Percentiles rank a stretch among this genome's conserved stretches.
phyloP scores from a whole-genome alignment of 192 early-diverging fungal genomes.

The Coemansia sp. region DNA sequence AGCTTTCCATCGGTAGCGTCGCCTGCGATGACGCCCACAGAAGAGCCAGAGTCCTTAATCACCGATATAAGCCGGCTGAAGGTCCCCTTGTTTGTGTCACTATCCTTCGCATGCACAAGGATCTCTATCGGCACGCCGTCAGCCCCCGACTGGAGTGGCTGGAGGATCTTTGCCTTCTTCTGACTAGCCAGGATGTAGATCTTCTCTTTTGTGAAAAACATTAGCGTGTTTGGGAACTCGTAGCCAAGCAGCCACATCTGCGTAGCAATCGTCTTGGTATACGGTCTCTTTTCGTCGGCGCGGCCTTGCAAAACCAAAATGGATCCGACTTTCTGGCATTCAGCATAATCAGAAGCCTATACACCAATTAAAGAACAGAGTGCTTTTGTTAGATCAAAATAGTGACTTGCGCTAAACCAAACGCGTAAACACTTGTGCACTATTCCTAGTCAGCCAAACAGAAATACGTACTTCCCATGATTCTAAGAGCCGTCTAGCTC shows the following conservation, averaged over 20 bases:
- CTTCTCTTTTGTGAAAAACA: constrained; percentile 73
- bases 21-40: constrained; percentile 74
- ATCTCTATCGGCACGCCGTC: constrained; percentile 72
- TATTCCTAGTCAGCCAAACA: background rate
- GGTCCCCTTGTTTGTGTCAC: constrained; percentile 63
- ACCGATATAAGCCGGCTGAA: constrained; percentile 61
- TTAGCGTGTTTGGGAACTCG: constrained; percentile 86
- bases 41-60: constrained; percentile 36
- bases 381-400: too few species aligned
- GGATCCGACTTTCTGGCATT: constrained; percentile 26
- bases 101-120: constrained; percentile 74
- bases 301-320: constrained; percentile 35
- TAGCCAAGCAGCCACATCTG: constrained; percentile 92
- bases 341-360: background rate
- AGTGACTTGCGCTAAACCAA: too few species aligned
- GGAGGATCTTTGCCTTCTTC: constrained; percentile 78
- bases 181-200: constrained; percentile 74
- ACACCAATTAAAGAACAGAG: background rate
- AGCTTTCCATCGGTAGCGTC: constrained; percentile 77
- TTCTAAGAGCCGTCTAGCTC: constrained; percentile 41
- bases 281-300: constrained; percentile 39
- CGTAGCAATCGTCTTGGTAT: constrained; percentile 51
- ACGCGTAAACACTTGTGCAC: too few species aligned
- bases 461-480: constrained; percentile 29
- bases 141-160: constrained; percentile 45